Evolutionary conservation across 176 grass and related monocot genomes (phyloP), one percentile per base, ranked within the genome.

Genomic region (Lolium rigidum): DNA sequence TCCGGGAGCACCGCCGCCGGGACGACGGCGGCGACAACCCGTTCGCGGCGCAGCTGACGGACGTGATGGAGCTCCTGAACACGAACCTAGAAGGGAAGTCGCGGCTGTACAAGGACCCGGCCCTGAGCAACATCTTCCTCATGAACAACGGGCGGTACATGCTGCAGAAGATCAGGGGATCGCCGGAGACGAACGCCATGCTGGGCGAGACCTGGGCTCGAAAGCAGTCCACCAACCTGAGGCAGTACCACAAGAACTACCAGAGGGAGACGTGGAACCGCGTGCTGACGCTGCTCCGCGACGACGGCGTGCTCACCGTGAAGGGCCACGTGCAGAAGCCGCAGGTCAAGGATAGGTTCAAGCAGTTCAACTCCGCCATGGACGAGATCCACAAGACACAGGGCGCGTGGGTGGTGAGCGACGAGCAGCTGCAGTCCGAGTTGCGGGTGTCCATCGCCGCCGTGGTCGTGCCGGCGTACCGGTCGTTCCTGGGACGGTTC

Each of bases 121-220:
- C 94, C 0, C 74, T 94, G 58, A 89, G 82, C 86, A 84, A 59
- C 88, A 92, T 99, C 66, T 99, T 99, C 92, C 78, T 99, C 22
- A 99, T 99, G 97, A 99, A 99, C 97, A 99, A 99, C 52, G 92
- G 94, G 3, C 76, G 94, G 86, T 99, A 99, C 88, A 89, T 99
- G 84, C 68, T 90, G 81, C 90, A 99, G 83, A 99, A 97, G 88
- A 91, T 99, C 70, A 83, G 95, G 13, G 94, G 94, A 0, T 99
- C 94, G 11, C 48, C 79, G 39, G 92, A 96, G 92, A 91, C 88
- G 48, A 89, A 87, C 81, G 57, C 71, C 0, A 75, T 97, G 58
- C 82, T 99, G 1, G 94, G 94, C 10, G 94, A 99, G 55, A 80
- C 84, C 2, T 99, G 94, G 97, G 88, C 86, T 54, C 14, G 90